Evolutionary conservation across 1,284 basidiomycete genomes (phyloP), one percentile per base, ranked within the genome.

Genomic region (Singerocomus rubriflavus): DNA sequence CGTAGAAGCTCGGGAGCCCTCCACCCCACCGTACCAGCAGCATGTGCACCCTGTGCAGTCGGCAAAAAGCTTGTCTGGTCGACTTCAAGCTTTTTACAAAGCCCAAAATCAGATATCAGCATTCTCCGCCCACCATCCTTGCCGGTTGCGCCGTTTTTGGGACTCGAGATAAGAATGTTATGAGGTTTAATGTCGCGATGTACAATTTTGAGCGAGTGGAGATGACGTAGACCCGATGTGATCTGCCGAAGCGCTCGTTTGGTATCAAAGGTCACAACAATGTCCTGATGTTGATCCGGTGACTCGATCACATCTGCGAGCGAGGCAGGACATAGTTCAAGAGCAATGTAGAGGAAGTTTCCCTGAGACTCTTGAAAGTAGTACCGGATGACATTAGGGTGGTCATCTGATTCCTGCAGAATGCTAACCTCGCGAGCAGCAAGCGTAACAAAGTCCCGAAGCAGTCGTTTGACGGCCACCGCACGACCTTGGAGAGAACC

Each of bases 151-250:
- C 81, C 78, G 48, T 79, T 74, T 63, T 85, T 87, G 14, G 82
- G 80, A 25, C 75, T 73, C 6, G 89, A 91, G n/a, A 98, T 81
- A 8, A 99, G 80, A 50, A 99, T 98, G 65, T 99, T 99, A 70
- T 97, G 95, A 5, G 96, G 96, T 66, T 99, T 99, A 71, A 99
- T 97, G 67, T 99, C 96, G 27, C 97, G 85, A 73, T 99, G 97
- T 21, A 99, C 87, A 57, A 99, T 92, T 71, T 97, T 98, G 62
- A 99, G 82, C 25, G 83, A 89, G 67, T 99, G 96, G 9, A 99
- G 76, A 69, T 98, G 94, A 48, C 86, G 80, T 50, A 99, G 68
- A 4, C 96, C 96, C 12, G 85, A 82, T 0, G 93, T 85, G 54
- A 99, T 89, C 70, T 99, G 93, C 45, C 77, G 78, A 53, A 99